A percentile compares a stretch with the other conserved stretches of the same genome.
Conservation (phyloP, 331 rosid genomes). For the Acacia pycnantha region DNA sequence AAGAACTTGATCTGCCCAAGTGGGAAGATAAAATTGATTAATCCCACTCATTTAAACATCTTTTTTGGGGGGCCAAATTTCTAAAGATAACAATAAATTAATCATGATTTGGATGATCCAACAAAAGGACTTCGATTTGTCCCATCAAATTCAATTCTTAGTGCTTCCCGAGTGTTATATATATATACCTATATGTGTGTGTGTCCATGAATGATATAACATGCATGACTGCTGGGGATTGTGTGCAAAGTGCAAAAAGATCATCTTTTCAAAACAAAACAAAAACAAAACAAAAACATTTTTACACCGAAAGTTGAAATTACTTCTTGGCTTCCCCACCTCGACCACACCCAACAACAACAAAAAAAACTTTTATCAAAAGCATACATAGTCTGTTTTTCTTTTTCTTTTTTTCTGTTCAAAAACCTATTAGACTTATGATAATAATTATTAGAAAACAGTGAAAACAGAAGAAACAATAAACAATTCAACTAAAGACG, state of each 20-base stretch:
- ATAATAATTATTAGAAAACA: background rate
- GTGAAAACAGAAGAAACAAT: background rate
- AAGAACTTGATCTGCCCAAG: background rate
- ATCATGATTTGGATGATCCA: background rate
- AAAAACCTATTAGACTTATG: background rate
- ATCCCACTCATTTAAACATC: background rate
- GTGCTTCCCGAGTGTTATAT: background rate
- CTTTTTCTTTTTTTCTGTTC: no score
- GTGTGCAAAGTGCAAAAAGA: background rate
- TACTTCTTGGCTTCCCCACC: background rate
- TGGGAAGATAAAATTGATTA: background rate
- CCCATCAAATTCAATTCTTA: background rate
- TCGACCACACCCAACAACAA: background rate
- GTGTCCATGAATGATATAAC: background rate
- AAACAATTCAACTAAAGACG: background rate
- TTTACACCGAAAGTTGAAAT: slow-evolving; percentile 12
- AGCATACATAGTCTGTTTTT: background rate
- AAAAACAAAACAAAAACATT: no score
- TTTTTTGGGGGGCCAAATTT: background rate
- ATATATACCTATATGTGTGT: no score
- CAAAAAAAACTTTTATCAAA: background rate
- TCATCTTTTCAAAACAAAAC: background rate
- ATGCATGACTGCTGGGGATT: background rate
- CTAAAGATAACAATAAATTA: background rate
- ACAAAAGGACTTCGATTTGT: background rate